Percentiles rank a stretch among this genome's conserved stretches.
Evolutionary conservation across 1,284 basidiomycete species (phyloP).

Genomic region (Serendipita sp.): DNA sequence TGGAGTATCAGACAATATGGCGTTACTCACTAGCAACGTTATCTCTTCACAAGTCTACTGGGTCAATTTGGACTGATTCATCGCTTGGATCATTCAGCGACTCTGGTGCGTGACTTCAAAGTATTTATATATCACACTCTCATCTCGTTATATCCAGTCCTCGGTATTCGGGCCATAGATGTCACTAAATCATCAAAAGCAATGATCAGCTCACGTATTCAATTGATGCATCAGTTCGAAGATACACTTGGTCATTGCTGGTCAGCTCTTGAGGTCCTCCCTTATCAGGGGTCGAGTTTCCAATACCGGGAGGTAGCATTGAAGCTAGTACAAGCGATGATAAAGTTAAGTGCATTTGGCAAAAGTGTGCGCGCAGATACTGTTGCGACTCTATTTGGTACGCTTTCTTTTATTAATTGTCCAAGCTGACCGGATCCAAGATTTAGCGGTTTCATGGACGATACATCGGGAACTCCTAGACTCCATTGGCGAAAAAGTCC

Average conservation of each 20-base stretch:
- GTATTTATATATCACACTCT: slow-evolving; percentile 17
- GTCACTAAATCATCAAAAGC: slow-evolving; percentile 4
- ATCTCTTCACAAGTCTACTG: slow-evolving; percentile 61
- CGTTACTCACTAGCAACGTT: slow-evolving; percentile 38
- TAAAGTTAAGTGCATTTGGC: neutral
- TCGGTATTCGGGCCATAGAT: slow-evolving; percentile 38
- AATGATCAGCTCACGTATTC: slow-evolving; percentile 4
- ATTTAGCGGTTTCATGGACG: neutral
- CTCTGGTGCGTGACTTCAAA: neutral
- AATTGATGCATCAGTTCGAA: slow-evolving; percentile 50
- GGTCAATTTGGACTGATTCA: slow-evolving; percentile 35
- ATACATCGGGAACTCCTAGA: slow-evolving; percentile 11
- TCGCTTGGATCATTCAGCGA: neutral
- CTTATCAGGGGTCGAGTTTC: slow-evolving; percentile 28
- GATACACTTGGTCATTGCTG: slow-evolving; percentile 71
- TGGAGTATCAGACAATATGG: too few species aligned
- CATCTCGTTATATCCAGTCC: slow-evolving; percentile 45
- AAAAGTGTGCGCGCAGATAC: neutral
- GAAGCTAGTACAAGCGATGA: neutral
- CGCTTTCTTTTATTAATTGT: neutral
- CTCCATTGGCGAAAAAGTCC: slow-evolving; percentile 12
- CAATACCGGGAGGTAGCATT: slow-evolving; percentile 2
- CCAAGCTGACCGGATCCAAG: neutral
- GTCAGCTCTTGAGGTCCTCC: slow-evolving; percentile 56
- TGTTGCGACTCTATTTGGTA: neutral